Percentiles rank a stretch among this genome's conserved stretches.
Conservation (phyloP, 495 filamentous ascomycete genomes). For the Sphaerosporella brunnea region DNA sequence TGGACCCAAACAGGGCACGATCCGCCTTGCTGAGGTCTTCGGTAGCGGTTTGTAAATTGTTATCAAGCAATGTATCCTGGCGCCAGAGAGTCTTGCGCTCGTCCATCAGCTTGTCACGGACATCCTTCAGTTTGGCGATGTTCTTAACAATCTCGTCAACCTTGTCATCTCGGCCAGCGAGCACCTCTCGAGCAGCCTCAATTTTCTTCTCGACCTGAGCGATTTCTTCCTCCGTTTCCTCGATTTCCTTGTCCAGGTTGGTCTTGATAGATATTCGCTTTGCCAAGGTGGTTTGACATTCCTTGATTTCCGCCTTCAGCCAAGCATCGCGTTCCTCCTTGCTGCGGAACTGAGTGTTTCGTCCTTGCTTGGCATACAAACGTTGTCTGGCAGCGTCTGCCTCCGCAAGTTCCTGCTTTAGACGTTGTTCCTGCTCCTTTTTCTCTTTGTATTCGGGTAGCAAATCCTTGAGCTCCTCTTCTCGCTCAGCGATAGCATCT, state of each 20-base stretch:
- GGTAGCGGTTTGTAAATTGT: slow-evolving; percentile 53
- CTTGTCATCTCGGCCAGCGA: slow-evolving; percentile 61
- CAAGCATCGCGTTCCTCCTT: slow-evolving; percentile 76
- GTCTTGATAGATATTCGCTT: slow-evolving; percentile 65
- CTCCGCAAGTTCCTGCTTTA: slow-evolving; percentile 51
- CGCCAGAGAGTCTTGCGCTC: slow-evolving; percentile 82
- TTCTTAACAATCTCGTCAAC: slow-evolving; percentile 52
- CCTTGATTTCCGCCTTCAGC: slow-evolving; percentile 62
- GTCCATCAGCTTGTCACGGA: slow-evolving; percentile 60
- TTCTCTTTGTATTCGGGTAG: slow-evolving; percentile 55
- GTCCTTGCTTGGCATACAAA: slow-evolving; percentile 83
- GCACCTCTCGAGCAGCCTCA: slow-evolving; percentile 45
- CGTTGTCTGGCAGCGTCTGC: slow-evolving; percentile 61
- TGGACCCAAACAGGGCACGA: slow-evolving; percentile 56
- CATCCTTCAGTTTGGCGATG: slow-evolving; percentile 61
- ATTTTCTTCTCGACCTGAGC: slow-evolving; percentile 53
- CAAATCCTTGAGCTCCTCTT: slow-evolving; percentile 54
- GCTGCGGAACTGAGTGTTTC: slow-evolving; percentile 71
- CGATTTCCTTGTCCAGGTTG: slow-evolving; percentile 74
- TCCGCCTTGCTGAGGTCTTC: slow-evolving; percentile 60
- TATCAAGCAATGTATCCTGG: slow-evolving; percentile 72
- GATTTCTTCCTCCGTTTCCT: slow-evolving; percentile 51
- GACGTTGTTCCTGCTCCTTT: slow-evolving; percentile 50
- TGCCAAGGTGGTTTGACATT: slow-evolving; percentile 54
- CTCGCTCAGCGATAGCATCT: slow-evolving; percentile 53